phyloP scores from a whole-genome alignment of 768 basidiomycete species.

The Boletus rufocinnamomeus region DNA sequence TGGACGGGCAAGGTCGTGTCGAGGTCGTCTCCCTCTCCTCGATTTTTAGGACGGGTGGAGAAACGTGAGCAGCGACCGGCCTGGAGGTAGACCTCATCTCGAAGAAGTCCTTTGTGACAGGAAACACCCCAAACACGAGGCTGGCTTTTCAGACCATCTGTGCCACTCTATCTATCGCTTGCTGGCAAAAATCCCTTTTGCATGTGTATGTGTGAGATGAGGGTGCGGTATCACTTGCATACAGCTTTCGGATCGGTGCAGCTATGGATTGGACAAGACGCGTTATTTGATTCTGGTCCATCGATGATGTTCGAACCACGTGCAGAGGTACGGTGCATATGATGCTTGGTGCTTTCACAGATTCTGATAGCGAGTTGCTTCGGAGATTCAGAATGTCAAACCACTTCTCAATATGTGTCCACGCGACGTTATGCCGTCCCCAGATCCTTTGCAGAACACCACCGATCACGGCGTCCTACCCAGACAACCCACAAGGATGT shows the following conservation, averaged over 20 bases:
- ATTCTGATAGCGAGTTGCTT: neutral
- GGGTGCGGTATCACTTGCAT: constrained; percentile 4
- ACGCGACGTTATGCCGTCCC: neutral
- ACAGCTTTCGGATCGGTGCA: constrained; percentile 9
- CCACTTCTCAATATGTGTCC: neutral
- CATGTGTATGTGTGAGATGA: constrained; percentile 22
- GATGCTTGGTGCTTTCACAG: neutral
- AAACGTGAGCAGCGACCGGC: neutral
- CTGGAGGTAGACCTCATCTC: constrained; percentile 7
- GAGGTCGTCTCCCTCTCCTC: neutral
- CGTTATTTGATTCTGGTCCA: neutral
- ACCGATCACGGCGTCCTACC: neutral
- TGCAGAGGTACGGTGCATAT: neutral
- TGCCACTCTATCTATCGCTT: constrained; percentile 19
- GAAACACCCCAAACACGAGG: constrained; percentile 32
- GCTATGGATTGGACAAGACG: constrained; percentile 12
- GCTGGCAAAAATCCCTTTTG: constrained; percentile 22
- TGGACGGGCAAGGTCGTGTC: neutral
- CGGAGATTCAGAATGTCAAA: neutral
- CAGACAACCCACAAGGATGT: neutral
- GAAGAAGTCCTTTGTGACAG: constrained; percentile 15
- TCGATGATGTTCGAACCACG: neutral
- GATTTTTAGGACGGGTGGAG: neutral
- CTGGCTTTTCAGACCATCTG: constrained; percentile 30
- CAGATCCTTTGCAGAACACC: neutral